Evolutionary conservation across 768 basidiomycete species (phyloP).

Genomic region (Trametes sanguinea): DNA sequence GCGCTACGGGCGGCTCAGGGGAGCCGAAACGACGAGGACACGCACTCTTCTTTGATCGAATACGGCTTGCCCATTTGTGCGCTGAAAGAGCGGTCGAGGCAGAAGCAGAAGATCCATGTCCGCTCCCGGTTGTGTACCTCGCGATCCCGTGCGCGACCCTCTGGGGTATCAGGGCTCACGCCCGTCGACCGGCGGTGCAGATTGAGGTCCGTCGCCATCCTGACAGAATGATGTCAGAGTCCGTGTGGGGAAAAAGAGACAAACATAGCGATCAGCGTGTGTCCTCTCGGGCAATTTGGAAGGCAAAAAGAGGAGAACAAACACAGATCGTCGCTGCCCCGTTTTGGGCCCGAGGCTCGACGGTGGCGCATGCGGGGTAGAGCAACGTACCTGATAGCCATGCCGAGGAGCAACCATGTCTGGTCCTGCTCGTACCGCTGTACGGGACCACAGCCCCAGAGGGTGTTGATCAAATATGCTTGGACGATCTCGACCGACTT

Average conservation of each 20-base stretch:
- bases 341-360: constrained; percentile 4
- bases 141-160: constrained; percentile 73
- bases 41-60: constrained; percentile 90
- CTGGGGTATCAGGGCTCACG: constrained; percentile 67
- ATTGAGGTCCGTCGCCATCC: constrained; percentile 96
- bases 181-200: constrained; percentile 81
- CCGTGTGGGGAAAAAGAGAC: constrained; percentile 7
- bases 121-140: constrained; percentile 95
- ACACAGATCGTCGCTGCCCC: constrained; percentile 15
- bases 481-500: constrained; percentile 96
- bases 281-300: constrained; percentile 9
- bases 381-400: constrained; percentile 69
- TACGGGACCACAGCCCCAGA: constrained; percentile 94
- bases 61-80: constrained; percentile 98
- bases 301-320: constrained; percentile 9
- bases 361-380: background rate
- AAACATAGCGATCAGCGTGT: constrained; percentile 8
- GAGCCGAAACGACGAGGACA: constrained; percentile 21
- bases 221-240: constrained; percentile 33
- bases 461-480: constrained; percentile 84
- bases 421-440: constrained; percentile 96
- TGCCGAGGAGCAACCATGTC: constrained; percentile 88
- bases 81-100: constrained; percentile 85
- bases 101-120: constrained; percentile 89
- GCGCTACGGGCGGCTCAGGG: background rate